Evolutionary conservation across 441 rosid genomes (phyloP).

Genomic region (Pelargonium fulgidum): DNA sequence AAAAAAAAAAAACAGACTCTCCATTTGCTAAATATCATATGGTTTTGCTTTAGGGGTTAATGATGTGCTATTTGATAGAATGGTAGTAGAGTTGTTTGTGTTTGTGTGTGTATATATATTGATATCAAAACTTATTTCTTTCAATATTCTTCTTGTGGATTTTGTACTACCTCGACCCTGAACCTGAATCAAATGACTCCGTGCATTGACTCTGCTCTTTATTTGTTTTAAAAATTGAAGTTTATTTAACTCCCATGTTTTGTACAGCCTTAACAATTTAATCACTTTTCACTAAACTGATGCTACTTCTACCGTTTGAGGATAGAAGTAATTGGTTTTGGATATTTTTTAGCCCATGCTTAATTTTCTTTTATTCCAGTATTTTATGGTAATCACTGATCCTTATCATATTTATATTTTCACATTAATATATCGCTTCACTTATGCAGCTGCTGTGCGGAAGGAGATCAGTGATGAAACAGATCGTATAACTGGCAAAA

Average conservation of each 20-base stretch:
- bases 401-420: neutral
- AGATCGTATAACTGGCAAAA: constrained; percentile 84
- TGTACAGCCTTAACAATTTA: neutral
- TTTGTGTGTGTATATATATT: no score
- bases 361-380: neutral
- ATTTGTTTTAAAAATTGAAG: neutral
- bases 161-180: neutral
- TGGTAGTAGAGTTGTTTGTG: no score
- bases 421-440: constrained; percentile 14
- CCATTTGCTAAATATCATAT: no score
- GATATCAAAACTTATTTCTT: neutral
- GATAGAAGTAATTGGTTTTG: neutral
- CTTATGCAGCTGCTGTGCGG: constrained; percentile 73
- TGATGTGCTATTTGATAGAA: no score
- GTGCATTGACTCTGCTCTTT: neutral
- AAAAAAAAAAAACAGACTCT: no score
- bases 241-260: neutral
- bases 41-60: no score
- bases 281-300: neutral
- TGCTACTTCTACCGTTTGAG: neutral
- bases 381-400: neutral
- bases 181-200: neutral
- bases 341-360: neutral
- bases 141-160: neutral
- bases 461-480: constrained; percentile 94